Evolutionary conservation across 331 rosid genomes (phyloP), one percentile per base, ranked within the genome.

Genomic region (Saraca asoca): DNA sequence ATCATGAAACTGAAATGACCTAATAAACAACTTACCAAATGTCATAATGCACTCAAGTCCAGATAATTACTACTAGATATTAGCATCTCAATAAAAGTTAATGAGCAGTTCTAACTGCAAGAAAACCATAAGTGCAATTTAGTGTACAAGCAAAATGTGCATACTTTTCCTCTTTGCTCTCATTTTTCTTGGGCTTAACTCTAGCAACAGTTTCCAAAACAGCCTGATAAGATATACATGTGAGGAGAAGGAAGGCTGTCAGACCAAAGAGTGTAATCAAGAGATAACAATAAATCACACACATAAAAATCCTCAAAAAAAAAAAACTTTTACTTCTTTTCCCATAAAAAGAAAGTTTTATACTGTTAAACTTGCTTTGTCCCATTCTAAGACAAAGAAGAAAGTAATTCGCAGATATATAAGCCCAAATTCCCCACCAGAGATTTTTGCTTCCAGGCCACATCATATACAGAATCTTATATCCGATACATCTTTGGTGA

Each of bases 121-220:
- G 65, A 71, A 84, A 75, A 44, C 31, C 42, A 50, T 51, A 10
- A 62, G 58, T 60, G 64, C 58, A 75, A 54, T 64, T 57, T 12
- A 66, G 6, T 56, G 43, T 9, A 64, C 43, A 75, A 78, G 80
- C 84, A 69, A 73, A 62, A 79, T 70, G 60, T 41, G 70, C 85
- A 43, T 86, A 94, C 96, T 94, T 86, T 66, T 93, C 96, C 78
- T 90, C 96, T 79, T 90, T 85, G 70, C 84, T 83, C 38, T 94
- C 97, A 69, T 94, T 94, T 72, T 90, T 94, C 90, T 94, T 90
- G 71, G 91, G 38, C 80, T 51, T 88, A 57, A 90, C 96, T 90
- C 99, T 80, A 48, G 99, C 99, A 58, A 94, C 95, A 12, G 97
- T 94, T 85, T 94, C 97, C 86, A 94, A 73, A 68, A 85, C 88